Percentiles rank a stretch among this genome's conserved stretches.
Evolutionary conservation across 305 asterid genomes (phyloP).

Genomic region (Withania somnifera): DNA sequence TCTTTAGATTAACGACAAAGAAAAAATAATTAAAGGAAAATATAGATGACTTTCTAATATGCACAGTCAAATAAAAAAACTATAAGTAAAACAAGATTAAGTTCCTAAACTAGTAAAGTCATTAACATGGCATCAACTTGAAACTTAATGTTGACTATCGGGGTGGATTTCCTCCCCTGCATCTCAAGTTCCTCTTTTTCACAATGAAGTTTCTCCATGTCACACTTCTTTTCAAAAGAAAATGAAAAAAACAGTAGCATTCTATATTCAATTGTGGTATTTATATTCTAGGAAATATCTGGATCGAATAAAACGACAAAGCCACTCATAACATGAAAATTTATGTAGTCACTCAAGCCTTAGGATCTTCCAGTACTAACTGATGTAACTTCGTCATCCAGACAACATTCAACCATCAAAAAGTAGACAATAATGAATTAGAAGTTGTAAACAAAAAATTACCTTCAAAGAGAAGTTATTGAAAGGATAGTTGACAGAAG

Average conservation of each 20-base stretch:
- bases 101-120: not conserved
- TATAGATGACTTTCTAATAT: not conserved
- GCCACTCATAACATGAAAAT: not conserved
- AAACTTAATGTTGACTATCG: not conserved
- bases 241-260: not conserved
- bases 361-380: not conserved
- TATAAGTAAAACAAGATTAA: not conserved
- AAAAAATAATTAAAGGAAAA: not conserved
- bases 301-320: not conserved
- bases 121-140: not conserved
- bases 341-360: not conserved
- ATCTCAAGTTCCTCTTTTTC: constrained; percentile 82
- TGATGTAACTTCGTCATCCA: not conserved
- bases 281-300: not conserved
- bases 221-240: constrained; percentile 30
- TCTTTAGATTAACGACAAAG: not conserved
- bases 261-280: not conserved
- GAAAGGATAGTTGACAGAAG: constrained; percentile 77
- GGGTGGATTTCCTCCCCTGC: constrained; percentile 57
- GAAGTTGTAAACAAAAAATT: not conserved
- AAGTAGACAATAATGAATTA: not conserved
- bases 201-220: constrained; percentile 61
- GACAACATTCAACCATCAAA: not conserved
- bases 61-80: not conserved
- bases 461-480: constrained; percentile 99